Percentiles rank a stretch among this genome's conserved stretches.
Conservation (phyloP, 495 filamentous ascomycete genomes). For the Neurospora sp. region DNA sequence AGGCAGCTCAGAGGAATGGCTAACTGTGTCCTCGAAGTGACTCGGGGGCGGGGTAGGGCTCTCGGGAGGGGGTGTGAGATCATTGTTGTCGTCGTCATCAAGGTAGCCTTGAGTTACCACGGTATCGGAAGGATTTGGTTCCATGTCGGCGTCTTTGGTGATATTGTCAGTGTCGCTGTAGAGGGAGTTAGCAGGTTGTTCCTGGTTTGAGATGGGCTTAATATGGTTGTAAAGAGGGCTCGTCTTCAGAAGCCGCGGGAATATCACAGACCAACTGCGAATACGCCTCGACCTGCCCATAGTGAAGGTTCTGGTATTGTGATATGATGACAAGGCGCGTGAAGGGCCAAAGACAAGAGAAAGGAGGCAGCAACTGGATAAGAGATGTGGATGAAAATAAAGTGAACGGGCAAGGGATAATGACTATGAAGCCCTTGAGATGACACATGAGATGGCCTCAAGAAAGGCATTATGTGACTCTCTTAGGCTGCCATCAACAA, state of each 20-base stretch:
- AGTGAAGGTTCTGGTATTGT: not conserved
- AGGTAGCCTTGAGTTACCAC: not conserved
- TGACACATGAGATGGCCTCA: not conserved
- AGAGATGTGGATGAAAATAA: not conserved
- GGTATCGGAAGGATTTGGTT: not conserved
- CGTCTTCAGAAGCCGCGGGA: not conserved
- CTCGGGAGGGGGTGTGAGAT: constrained; percentile 18
- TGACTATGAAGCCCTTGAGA: not conserved
- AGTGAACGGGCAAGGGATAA: not conserved
- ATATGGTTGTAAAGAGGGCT: not conserved
- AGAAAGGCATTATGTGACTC: not conserved
- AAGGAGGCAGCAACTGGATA: not conserved
- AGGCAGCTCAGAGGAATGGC: constrained; percentile 22
- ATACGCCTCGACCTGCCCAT: not conserved
- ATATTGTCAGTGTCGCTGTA: not conserved
- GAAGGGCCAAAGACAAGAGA: not conserved
- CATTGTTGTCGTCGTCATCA: constrained; percentile 14
- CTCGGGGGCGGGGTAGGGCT: constrained; percentile 5
- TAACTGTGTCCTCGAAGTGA: constrained; percentile 11
- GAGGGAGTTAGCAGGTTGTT: not conserved
- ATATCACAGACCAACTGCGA: not conserved
- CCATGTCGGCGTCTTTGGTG: not conserved
- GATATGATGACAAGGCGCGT: not conserved
- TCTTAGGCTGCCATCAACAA: not conserved
- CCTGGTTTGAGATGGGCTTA: not conserved